Conservation (phyloP, 805 yeast species). For the Teunomyces panamensis region DNA sequence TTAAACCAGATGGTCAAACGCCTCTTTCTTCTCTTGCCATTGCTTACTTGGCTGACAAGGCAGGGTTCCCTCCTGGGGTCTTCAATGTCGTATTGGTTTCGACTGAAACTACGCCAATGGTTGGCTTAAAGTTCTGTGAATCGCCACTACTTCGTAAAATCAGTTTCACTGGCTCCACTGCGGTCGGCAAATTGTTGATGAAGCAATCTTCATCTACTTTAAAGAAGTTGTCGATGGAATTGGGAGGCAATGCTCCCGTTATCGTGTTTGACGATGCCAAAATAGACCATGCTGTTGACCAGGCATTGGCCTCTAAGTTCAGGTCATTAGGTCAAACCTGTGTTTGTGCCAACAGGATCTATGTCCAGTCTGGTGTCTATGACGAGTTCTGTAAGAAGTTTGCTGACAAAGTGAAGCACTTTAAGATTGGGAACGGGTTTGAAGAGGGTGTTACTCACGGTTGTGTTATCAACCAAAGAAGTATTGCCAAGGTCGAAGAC, state of each 20-base stretch:
- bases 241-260: constrained; percentile 69
- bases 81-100: constrained; percentile 50
- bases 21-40: constrained; percentile 60
- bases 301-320: constrained; percentile 53
- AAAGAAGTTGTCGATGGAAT: constrained; percentile 59
- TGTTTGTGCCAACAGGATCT: constrained; percentile 60
- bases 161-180: constrained; percentile 64
- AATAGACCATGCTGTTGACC: constrained; percentile 52
- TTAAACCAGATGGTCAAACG: constrained; percentile 62
- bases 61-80: constrained; percentile 60
- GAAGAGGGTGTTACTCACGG: constrained; percentile 53
- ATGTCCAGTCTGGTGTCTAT: constrained; percentile 50
- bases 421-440: constrained; percentile 57
- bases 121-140: constrained; percentile 51
- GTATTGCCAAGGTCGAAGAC: constrained; percentile 51
- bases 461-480: constrained; percentile 50
- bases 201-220: constrained; percentile 53
- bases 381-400: constrained; percentile 47
- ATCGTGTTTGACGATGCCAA: constrained; percentile 61
- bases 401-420: constrained; percentile 42
- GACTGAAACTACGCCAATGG: constrained; percentile 48
- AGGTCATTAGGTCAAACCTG: constrained; percentile 66
- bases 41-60: constrained; percentile 52
- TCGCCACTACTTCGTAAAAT: constrained; percentile 50
- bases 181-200: constrained; percentile 60